These are phyloP conservation scores for Suhomyces wounanorum DNA, from an alignment of 1,139 yeast species.

Conservation along the genomic window DNA sequence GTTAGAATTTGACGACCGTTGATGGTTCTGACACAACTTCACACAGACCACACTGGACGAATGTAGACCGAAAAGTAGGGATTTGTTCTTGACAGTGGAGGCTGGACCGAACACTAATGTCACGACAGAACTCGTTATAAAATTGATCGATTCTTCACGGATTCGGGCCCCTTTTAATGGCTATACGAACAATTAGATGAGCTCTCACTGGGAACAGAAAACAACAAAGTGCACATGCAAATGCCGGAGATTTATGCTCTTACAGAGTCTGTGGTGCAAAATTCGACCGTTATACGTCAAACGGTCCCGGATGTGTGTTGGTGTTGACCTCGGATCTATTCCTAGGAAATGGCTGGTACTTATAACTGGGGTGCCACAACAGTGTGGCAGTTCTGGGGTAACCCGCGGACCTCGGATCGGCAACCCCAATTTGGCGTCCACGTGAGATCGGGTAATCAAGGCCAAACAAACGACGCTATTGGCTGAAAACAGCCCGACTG, in stretches of 20 bases:
- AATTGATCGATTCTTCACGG: too few relatives aligned
- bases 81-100: too few relatives aligned
- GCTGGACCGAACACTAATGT: too few relatives aligned
- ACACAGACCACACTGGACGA: too few relatives aligned
- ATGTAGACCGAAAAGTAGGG: too few relatives aligned
- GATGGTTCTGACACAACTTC: too few relatives aligned
- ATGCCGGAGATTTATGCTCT: not conserved
- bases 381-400: conserved; percentile 5
- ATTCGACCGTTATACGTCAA: not conserved
- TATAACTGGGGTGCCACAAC: not conserved
- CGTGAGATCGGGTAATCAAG: not conserved
- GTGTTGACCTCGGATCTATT: not conserved
- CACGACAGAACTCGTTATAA: too few relatives aligned
- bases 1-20: too few relatives aligned
- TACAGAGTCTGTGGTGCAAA: not conserved
- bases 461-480: not conserved
- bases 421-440: not conserved
- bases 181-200: not conserved
- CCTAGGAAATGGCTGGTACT: not conserved
- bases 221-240: not conserved
- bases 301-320: not conserved
- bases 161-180: not conserved
- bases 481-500: not conserved
- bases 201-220: not conserved
- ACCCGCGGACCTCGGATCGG: conserved; percentile 2